Conservation (phyloP, 768 basidiomycete species). For the Lentinula detonsa region DNA sequence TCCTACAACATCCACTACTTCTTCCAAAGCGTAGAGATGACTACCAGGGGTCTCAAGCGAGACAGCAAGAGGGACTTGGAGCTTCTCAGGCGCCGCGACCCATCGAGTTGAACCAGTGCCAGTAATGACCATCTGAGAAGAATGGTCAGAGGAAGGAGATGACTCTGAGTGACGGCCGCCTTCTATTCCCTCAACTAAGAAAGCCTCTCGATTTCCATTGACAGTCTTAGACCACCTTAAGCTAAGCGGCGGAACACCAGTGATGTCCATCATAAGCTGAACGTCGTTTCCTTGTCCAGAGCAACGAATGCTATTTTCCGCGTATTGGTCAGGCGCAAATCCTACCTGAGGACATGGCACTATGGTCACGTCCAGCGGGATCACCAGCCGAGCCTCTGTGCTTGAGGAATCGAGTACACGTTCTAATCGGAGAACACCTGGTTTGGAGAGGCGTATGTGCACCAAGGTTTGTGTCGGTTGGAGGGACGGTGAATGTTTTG, state of each 20-base stretch:
- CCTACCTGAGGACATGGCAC: conserved; percentile 79
- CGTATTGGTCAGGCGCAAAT: conserved; percentile 44
- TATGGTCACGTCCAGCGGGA: conserved; percentile 58
- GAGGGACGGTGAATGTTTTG: conserved; percentile 35
- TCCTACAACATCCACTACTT: conserved; percentile 77
- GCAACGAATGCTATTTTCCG: conserved; percentile 51
- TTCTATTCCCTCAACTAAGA: conserved; percentile 83
- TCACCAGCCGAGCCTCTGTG: conserved; percentile 67
- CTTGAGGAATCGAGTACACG: conserved; percentile 65
- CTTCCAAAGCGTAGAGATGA: conserved; percentile 71
- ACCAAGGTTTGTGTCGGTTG: conserved; percentile 72
- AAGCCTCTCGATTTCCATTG: conserved; percentile 60
- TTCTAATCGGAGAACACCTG: conserved; percentile 72
- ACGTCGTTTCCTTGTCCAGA: conserved; percentile 57
- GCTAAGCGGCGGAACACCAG: conserved; percentile 72
- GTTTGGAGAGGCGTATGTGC: conserved; percentile 66
- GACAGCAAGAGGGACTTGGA: conserved; percentile 65
- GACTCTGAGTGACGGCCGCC: conserved; percentile 36
- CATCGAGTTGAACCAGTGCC: conserved; percentile 11
- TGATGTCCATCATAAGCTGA: conserved; percentile 56
- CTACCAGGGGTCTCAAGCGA: conserved; percentile 58
- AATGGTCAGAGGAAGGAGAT: conserved; percentile 9
- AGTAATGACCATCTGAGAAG: not conserved
- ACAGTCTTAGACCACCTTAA: conserved; percentile 71
- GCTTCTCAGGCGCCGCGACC: conserved; percentile 38